These are phyloP conservation scores for Coffea canephora DNA, from an alignment of 257 asterid species.

Conservation along the genomic window DNA sequence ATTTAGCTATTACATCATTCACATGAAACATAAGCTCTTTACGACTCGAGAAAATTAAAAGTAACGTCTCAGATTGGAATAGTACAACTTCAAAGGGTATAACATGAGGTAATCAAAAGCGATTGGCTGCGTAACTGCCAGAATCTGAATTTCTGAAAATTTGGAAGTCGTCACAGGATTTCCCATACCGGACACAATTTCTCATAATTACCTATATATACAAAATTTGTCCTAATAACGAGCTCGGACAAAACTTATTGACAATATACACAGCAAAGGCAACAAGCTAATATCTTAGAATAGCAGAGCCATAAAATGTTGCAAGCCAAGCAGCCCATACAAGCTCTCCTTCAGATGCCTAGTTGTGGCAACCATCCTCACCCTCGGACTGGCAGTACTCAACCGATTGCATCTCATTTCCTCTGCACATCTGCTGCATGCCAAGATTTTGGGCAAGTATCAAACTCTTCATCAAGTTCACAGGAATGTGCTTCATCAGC, in stretches of 20 bases:
- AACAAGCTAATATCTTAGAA: too few species aligned
- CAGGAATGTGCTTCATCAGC: not conserved
- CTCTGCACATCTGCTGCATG: not conserved
- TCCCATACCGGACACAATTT: not conserved
- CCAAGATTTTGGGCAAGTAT: not conserved
- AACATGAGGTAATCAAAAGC: not conserved
- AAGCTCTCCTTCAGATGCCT: not conserved
- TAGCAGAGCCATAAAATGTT: not conserved
- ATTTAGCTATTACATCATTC: too few species aligned
- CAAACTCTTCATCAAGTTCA: slow-evolving; percentile 1
- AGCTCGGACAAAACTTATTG: not conserved
- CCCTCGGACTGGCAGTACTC: not conserved
- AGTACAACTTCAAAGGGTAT: not conserved
- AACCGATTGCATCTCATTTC: not conserved
- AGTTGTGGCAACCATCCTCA: not conserved
- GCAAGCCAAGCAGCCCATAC: not conserved
- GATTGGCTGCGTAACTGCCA: too few species aligned
- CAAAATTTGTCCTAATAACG: not conserved
- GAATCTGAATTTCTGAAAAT: too few species aligned
- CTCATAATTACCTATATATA: not conserved
- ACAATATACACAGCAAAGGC: not conserved
- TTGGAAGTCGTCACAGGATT: not conserved
- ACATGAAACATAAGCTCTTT: too few species aligned
- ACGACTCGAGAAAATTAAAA: too few species aligned
- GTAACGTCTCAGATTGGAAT: not conserved